These are phyloP conservation scores for Cutaneotrichosporon curvatum DNA, from an alignment of 1,284 basidiomycete species.

Conservation along the genomic window DNA sequence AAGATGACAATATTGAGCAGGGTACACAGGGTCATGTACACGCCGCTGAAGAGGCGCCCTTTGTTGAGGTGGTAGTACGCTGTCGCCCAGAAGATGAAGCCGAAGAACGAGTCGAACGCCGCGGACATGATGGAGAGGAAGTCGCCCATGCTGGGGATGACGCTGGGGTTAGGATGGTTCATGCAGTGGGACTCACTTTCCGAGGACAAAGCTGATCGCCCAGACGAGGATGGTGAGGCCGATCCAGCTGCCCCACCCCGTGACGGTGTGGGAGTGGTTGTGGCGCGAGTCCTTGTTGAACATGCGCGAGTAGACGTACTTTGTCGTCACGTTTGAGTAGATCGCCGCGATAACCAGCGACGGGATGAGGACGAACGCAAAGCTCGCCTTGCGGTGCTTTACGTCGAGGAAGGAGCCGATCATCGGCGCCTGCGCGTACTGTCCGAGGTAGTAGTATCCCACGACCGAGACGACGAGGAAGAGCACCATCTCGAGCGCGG, in stretches of 20 bases:
- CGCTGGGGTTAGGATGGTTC: neutral
- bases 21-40: slow-evolving; percentile 24
- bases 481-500: slow-evolving; percentile 54
- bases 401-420: slow-evolving; percentile 39
- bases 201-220: slow-evolving; percentile 58
- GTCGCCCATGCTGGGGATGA: slow-evolving; percentile 49
- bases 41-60: slow-evolving; percentile 31
- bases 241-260: slow-evolving; percentile 58
- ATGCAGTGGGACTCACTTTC: slow-evolving; percentile 37
- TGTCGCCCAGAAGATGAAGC: slow-evolving; percentile 49
- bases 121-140: slow-evolving; percentile 46
- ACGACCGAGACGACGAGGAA: slow-evolving; percentile 59
- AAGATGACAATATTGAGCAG: slow-evolving; percentile 46
- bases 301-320: slow-evolving; percentile 45
- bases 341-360: slow-evolving; percentile 41
- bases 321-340: slow-evolving; percentile 40
- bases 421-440: slow-evolving; percentile 43
- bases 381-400: slow-evolving; percentile 52
- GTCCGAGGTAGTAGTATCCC: slow-evolving; percentile 51
- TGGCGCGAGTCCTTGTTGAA: slow-evolving; percentile 48
- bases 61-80: slow-evolving; percentile 48
- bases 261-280: slow-evolving; percentile 52
- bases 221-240: slow-evolving; percentile 55
- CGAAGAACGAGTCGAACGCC: slow-evolving; percentile 35
- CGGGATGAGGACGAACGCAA: slow-evolving; percentile 39